Evolutionary conservation across 495 filamentous ascomycete species (phyloP).

Genomic region (Cercophora newfieldiana): DNA sequence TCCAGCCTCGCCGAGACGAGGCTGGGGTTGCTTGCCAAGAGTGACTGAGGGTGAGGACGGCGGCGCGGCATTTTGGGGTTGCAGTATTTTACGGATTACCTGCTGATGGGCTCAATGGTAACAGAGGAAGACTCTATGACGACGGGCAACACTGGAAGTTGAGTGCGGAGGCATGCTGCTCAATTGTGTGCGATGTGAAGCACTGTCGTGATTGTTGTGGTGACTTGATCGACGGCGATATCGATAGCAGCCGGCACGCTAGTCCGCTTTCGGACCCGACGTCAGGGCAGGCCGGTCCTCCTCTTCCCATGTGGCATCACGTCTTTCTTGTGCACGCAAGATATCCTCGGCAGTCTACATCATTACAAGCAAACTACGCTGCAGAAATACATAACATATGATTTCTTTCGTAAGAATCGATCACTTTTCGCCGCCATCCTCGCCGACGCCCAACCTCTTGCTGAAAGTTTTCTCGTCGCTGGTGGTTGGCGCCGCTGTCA

Average conservation of each 20-base stretch:
- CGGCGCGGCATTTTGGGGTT: not conserved
- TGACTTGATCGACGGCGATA: not conserved
- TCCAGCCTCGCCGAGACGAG: not conserved
- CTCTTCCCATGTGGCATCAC: not conserved
- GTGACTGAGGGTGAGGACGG: not conserved
- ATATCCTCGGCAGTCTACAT: not conserved
- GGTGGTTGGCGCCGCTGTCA: constrained; percentile 1
- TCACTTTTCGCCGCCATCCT: not conserved
- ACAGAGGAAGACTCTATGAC: too few species aligned
- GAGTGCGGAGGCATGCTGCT: too few species aligned
- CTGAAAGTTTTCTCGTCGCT: not conserved
- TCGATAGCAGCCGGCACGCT: not conserved
- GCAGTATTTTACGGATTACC: not conserved
- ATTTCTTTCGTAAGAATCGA: not conserved
- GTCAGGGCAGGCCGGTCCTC: not conserved
- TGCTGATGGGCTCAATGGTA: too few species aligned
- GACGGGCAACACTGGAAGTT: not conserved
- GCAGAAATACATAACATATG: not conserved
- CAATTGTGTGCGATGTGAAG: not conserved
- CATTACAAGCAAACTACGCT: not conserved
- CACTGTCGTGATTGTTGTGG: not conserved
- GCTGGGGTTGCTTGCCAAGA: not conserved
- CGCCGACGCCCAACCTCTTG: not conserved
- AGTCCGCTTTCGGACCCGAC: not conserved
- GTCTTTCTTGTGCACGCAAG: not conserved